Evolutionary conservation across 2,329 filamentous ascomycete genomes (phyloP).

Genomic region (Talaromyces atroroseus): DNA sequence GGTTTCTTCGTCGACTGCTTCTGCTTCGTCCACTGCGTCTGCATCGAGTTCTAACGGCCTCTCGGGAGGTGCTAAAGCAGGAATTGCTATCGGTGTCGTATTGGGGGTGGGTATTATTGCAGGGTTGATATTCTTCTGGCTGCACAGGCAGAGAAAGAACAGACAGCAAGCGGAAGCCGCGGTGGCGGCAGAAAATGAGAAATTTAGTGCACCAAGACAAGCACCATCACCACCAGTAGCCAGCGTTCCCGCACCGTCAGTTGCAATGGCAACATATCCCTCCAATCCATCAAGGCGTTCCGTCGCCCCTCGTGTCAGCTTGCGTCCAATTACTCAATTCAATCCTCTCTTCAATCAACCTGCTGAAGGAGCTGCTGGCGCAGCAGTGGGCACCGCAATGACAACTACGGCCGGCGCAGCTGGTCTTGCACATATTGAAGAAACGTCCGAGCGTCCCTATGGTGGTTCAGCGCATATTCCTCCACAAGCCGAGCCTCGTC

Average conservation of each 20-base stretch:
- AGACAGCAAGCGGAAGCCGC: slow-evolving; percentile 11
- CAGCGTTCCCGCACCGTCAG: slow-evolving; percentile 22
- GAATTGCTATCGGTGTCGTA: slow-evolving; percentile 77
- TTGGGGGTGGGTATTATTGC: slow-evolving; percentile 62
- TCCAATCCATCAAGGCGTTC: slow-evolving; percentile 33
- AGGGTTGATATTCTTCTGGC: slow-evolving; percentile 64
- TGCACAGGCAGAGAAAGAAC: slow-evolving; percentile 56
- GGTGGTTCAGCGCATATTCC: slow-evolving; percentile 30
- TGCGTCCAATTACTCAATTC: slow-evolving; percentile 81
- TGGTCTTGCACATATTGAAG: slow-evolving; percentile 25
- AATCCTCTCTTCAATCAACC: slow-evolving; percentile 58
- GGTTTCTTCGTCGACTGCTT: slow-evolving; percentile 21
- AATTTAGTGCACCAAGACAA: slow-evolving; percentile 36
- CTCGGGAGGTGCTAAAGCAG: slow-evolving; percentile 59
- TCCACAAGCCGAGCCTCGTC: slow-evolving; percentile 31
- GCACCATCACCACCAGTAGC: slow-evolving; percentile 23
- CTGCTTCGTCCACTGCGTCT: slow-evolving; percentile 13
- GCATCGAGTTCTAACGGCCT: slow-evolving; percentile 32
- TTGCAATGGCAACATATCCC: slow-evolving; percentile 4
- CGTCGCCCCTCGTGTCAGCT: slow-evolving; percentile 69
- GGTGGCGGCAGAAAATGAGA: slow-evolving; percentile 62
- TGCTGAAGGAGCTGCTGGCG: slow-evolving; percentile 22
- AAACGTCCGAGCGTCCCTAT: slow-evolving; percentile 12
- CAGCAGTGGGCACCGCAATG: slow-evolving; percentile 10
- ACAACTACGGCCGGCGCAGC: slow-evolving; percentile 13